phyloP scores from a whole-genome alignment of 805 yeast genomes.

The Starmerella riodocensis region DNA sequence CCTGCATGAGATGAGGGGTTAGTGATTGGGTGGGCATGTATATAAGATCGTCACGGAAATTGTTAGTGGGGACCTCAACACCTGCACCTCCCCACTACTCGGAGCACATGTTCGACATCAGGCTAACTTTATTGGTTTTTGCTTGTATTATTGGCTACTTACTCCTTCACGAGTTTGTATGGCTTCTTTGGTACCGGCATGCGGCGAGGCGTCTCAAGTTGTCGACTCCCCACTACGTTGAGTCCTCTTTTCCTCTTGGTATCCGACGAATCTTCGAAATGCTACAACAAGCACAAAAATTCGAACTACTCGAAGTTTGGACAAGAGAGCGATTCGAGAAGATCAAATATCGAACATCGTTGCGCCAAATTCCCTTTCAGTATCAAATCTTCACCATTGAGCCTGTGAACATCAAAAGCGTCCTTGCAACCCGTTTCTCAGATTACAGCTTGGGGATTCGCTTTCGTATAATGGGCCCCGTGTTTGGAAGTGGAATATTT shows the following conservation, averaged over 20 bases:
- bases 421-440: constrained; percentile 24
- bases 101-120: too few relatives aligned
- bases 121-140: too few relatives aligned
- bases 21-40: too few relatives aligned
- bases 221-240: background rate
- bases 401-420: constrained; percentile 25
- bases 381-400: constrained; percentile 19
- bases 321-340: background rate
- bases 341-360: background rate
- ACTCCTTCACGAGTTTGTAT: background rate
- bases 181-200: background rate
- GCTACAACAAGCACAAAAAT: background rate
- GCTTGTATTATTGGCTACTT: too few relatives aligned
- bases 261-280: background rate
- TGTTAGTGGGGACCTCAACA: too few relatives aligned
- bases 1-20: too few relatives aligned
- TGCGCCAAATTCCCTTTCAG: constrained; percentile 6
- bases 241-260: background rate
- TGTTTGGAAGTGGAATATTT: constrained; percentile 30
- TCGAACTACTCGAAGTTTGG: background rate
- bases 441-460: constrained; percentile 27
- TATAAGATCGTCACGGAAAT: too few relatives aligned
- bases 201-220: background rate
- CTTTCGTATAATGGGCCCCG: constrained; percentile 21
- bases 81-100: too few relatives aligned